phyloP scores from a whole-genome alignment of 306 rosid genomes.

The Oemleria cerasiformis region DNA sequence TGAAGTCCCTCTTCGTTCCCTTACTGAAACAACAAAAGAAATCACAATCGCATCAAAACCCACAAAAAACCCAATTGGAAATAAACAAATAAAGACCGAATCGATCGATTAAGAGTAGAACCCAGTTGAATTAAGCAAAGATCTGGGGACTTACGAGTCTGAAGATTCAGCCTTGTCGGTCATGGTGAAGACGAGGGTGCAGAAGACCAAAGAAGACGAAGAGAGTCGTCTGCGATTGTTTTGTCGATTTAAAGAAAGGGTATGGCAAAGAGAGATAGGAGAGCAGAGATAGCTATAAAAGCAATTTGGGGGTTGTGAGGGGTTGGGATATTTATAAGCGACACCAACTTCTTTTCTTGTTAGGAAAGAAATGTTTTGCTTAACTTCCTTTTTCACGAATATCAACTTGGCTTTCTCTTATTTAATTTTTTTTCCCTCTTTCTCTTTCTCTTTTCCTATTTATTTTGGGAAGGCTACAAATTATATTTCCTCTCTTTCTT shows the following conservation, averaged over 20 bases:
- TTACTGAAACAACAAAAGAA: slow-evolving; percentile 40
- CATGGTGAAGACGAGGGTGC: slow-evolving; percentile 37
- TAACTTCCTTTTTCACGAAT: slow-evolving; percentile 28
- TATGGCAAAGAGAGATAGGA: not conserved
- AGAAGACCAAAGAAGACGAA: slow-evolving; percentile 16
- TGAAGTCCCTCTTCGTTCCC: slow-evolving; percentile 78
- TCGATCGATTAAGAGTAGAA: not conserved
- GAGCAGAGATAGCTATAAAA: not conserved
- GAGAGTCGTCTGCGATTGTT: slow-evolving; percentile 14
- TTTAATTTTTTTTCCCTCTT: not conserved
- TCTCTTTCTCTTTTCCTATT: not conserved
- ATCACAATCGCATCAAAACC: not conserved
- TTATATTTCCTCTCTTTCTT: not conserved
- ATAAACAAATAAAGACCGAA: not conserved
- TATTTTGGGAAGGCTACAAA: not conserved
- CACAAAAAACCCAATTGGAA: not conserved
- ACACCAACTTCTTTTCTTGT: slow-evolving; percentile 42
- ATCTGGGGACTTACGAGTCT: slow-evolving; percentile 53
- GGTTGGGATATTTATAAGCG: slow-evolving; percentile 37
- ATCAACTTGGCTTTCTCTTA: not conserved
- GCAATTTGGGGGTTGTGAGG: slow-evolving; percentile 2
- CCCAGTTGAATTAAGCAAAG: slow-evolving; percentile 11
- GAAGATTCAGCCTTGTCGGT: slow-evolving; percentile 75
- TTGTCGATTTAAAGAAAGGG: not conserved
- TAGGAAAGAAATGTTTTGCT: slow-evolving; percentile 31